These are phyloP conservation scores for Aureobasidium mangrovei DNA, from an alignment of 2,329 filamentous ascomycete genomes.

Conservation along the genomic window DNA sequence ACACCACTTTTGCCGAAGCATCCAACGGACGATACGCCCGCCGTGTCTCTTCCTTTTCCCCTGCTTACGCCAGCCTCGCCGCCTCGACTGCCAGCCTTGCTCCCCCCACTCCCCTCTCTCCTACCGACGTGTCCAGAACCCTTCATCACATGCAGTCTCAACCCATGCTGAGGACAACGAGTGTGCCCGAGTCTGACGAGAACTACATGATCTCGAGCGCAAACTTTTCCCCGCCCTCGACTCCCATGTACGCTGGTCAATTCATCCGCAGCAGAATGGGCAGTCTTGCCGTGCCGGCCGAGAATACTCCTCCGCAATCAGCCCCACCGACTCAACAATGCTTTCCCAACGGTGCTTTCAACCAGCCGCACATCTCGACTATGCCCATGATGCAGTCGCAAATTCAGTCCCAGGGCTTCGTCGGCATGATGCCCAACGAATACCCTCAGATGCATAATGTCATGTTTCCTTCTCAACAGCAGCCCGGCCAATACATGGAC, in stretches of 20 bases:
- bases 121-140: conserved; percentile 24
- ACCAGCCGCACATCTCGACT: conserved; percentile 18
- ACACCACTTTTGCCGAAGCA: conserved; percentile 38
- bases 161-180: conserved; percentile 27
- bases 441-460: conserved; percentile 17
- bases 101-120: conserved; percentile 41
- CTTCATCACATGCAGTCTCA: conserved; percentile 16
- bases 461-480: conserved; percentile 14
- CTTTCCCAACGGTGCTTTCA: conserved; percentile 32
- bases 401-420: conserved; percentile 11
- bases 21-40: conserved; percentile 38
- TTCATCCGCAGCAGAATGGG: conserved; percentile 27
- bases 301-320: conserved; percentile 43
- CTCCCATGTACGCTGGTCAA: conserved; percentile 29
- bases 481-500: conserved; percentile 14
- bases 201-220: conserved; percentile 20
- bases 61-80: conserved; percentile 21
- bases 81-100: conserved; percentile 32
- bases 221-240: conserved; percentile 33
- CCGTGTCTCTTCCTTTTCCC: conserved; percentile 30
- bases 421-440: conserved; percentile 16
- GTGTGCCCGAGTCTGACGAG: conserved; percentile 32
- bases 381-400: conserved; percentile 17
- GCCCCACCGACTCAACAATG: conserved; percentile 41
- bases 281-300: conserved; percentile 27